Evolutionary conservation across 1,284 basidiomycete genomes (phyloP), one percentile per base, ranked within the genome.

Genomic region (Ganoderma boninense): DNA sequence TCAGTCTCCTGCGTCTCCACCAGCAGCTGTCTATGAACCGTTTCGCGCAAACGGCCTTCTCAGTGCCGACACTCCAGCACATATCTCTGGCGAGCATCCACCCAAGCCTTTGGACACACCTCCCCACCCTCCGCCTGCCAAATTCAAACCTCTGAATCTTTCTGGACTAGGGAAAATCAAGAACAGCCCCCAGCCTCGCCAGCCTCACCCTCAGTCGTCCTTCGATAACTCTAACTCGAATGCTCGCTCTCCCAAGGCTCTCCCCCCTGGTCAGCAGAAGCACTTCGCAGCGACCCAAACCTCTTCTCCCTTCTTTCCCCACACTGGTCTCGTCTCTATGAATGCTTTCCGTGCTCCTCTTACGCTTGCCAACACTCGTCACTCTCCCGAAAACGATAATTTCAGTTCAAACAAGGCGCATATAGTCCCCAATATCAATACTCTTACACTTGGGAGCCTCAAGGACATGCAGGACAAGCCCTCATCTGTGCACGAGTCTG

Each of bases 121-220:
- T 40, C 35, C 57, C 14, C 60, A 40, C 29, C 40, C 60, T 44
- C 23, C 60, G n/a, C 16, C 60, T 20, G 38, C 73, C 16, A 74
- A 65, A 6, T 77, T 77, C 71, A 79, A 77, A 62, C 79, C 79
- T 62, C 74, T 80, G 38, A 80, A 80, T 49, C 66, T 79, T 23
- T 70, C 77, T n/a, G 71, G 69, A 4, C 69, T 80, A 38, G 56
- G 64, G 2, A 79, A 77, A 66, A 72, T 65, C 26, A 77, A 75
- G 64, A 62, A 62, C 49, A 18, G 38, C 65, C 35, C 65, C 29
- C 62, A 65, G 13, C 29, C 43, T 13, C 29, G 52, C 16, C 49
- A 23, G 52, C 8, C 14, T 49, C 54, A 44, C 18, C 20, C 73
- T 62, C 74, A 72, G 52, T 66, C 68, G 26, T 73, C 74, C n/a